A percentile compares a stretch with the other conserved stretches of the same genome.
Evolutionary conservation across 441 rosid species (phyloP).

Genomic region (Geranium incanum): DNA sequence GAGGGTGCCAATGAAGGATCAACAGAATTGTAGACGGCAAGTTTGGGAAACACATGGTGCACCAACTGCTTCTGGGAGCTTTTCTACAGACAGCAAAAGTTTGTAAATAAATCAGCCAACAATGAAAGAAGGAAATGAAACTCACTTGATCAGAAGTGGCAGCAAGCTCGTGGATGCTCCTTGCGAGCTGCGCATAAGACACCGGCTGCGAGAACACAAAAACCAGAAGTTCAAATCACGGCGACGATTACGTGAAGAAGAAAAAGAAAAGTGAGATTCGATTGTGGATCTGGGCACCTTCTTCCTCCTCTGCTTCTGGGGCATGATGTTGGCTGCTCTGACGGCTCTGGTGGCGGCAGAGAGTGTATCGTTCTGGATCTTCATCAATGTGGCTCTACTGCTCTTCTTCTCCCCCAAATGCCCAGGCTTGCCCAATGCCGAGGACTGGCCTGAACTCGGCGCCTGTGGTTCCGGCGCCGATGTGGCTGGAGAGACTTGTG

Average conservation of each 20-base stretch:
- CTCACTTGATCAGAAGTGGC: constrained; percentile 90
- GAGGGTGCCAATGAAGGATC: constrained; percentile 99
- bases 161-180: constrained; percentile 97
- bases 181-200: constrained; percentile 92
- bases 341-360: constrained; percentile 90
- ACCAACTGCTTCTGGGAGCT: constrained; percentile 88
- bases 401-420: constrained; percentile 73
- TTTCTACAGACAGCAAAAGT: constrained; percentile 43
- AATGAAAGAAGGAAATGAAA: constrained; percentile 9
- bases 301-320: constrained; percentile 55
- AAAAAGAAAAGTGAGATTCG: not conserved
- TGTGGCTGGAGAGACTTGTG: constrained; percentile 28
- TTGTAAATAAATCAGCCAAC: not conserved
- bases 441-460: not conserved
- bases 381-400: constrained; percentile 69
- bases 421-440: constrained; percentile 18
- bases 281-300: constrained; percentile 21
- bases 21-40: constrained; percentile 96
- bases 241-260: too few species aligned
- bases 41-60: constrained; percentile 91
- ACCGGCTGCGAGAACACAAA: constrained; percentile 57
- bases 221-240: constrained; percentile 2
- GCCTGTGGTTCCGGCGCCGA: constrained; percentile 33
- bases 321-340: constrained; percentile 51
- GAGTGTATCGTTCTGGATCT: constrained; percentile 88